phyloP scores from a whole-genome alignment of 2,329 filamentous ascomycete genomes.

The Diaporthe citri region DNA sequence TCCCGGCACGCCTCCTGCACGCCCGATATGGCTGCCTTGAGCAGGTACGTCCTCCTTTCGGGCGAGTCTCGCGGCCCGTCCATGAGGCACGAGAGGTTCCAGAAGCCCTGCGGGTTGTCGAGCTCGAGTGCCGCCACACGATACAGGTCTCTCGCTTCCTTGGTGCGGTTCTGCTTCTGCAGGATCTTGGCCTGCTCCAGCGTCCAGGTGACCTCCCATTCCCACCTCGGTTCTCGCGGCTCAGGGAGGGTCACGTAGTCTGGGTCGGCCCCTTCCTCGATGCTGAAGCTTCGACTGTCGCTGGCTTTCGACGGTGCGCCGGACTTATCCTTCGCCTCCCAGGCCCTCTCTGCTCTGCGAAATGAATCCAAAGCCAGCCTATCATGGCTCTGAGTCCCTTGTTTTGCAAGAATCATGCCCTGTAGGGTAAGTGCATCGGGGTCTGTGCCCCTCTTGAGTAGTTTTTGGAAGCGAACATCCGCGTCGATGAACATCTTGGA shows the following conservation, averaged over 20 bases:
- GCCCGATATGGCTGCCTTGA: slow-evolving; percentile 51
- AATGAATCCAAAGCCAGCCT: slow-evolving; percentile 47
- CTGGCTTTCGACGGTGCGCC: neutral
- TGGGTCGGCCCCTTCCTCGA: slow-evolving; percentile 23
- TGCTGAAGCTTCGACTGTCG: slow-evolving; percentile 22
- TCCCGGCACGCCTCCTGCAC: slow-evolving; percentile 45
- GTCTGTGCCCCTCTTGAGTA: slow-evolving; percentile 41
- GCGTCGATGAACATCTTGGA: slow-evolving; percentile 43
- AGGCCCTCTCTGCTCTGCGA: slow-evolving; percentile 23
- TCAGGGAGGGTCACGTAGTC: neutral
- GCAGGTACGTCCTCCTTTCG: slow-evolving; percentile 45
- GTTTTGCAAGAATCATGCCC: slow-evolving; percentile 46
- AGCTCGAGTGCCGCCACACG: slow-evolving; percentile 49
- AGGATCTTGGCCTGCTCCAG: slow-evolving; percentile 48
- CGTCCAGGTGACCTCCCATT: slow-evolving; percentile 51
- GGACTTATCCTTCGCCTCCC: slow-evolving; percentile 19
- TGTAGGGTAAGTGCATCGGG: slow-evolving; percentile 54
- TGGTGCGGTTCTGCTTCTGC: slow-evolving; percentile 34
- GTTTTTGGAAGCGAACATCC: slow-evolving; percentile 43
- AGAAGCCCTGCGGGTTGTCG: slow-evolving; percentile 46
- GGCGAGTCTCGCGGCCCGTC: slow-evolving; percentile 40
- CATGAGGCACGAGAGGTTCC: slow-evolving; percentile 47
- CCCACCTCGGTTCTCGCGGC: slow-evolving; percentile 47
- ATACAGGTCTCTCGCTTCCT: slow-evolving; percentile 43
- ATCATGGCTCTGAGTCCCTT: slow-evolving; percentile 40